A percentile compares a stretch with the other conserved stretches of the same genome.
Conservation (phyloP, 2,329 filamentous ascomycete species). For the Fusarium falciforme region DNA sequence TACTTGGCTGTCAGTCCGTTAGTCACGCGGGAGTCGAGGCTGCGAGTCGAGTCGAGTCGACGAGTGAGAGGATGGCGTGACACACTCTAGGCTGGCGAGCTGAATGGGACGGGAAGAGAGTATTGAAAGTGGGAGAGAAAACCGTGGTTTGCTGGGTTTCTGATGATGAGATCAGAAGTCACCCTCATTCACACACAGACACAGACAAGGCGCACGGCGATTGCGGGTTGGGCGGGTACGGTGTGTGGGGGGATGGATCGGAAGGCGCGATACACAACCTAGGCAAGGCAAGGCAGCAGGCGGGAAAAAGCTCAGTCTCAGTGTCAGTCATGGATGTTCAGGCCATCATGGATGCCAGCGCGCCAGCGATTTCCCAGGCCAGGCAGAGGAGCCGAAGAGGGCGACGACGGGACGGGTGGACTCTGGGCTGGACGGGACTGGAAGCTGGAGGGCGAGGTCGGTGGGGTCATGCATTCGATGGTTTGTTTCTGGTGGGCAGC, state of each 20-base stretch:
- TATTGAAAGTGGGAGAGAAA: background rate
- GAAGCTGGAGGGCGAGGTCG: background rate
- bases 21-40: background rate
- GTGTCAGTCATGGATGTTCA: background rate
- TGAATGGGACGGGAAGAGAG: background rate
- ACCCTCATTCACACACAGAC: constrained; percentile 3
- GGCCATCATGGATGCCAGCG: background rate
- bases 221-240: constrained; percentile 29
- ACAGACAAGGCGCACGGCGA: constrained; percentile 6
- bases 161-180: constrained; percentile 26
- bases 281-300: constrained; percentile 10
- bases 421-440: background rate
- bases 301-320: background rate
- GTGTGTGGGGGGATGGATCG: constrained; percentile 22
- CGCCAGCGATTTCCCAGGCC: background rate
- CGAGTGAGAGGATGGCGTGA: background rate
- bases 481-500: background rate
- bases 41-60: background rate
- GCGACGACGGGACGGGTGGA: background rate
- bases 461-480: background rate
- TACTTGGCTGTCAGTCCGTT: background rate
- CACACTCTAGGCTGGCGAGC: background rate
- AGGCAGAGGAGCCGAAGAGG: background rate
- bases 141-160: constrained; percentile 3
- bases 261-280: constrained; percentile 21